Evolutionary conservation across 768 basidiomycete species (phyloP).

Genomic region (Auricularia sp.): DNA sequence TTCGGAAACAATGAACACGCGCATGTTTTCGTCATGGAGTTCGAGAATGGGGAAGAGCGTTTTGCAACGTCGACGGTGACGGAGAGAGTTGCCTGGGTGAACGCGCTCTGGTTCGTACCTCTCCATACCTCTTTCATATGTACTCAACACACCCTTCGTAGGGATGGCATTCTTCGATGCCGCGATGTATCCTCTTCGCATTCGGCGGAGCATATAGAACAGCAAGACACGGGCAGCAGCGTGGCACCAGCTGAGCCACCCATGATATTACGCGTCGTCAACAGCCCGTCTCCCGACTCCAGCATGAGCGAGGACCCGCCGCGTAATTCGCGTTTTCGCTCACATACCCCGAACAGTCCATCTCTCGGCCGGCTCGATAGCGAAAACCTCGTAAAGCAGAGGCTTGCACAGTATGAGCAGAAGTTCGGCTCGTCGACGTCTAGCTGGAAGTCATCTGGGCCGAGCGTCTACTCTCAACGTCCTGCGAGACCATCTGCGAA

Average conservation of each 20-base stretch:
- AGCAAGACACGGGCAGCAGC: background rate
- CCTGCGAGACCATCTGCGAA: background rate
- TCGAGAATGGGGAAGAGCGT: background rate
- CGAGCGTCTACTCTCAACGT: background rate
- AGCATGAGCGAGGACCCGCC: background rate
- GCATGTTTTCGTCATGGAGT: background rate
- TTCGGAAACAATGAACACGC: background rate
- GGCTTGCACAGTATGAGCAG: background rate
- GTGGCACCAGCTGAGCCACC: background rate
- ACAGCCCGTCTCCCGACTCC: background rate
- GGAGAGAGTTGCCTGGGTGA: background rate
- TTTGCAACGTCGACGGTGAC: background rate
- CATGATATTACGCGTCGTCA: background rate
- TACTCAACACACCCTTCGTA: background rate
- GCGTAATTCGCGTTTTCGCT: background rate
- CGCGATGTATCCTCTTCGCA: background rate
- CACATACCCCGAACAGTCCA: background rate
- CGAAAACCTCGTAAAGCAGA: background rate
- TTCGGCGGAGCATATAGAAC: background rate
- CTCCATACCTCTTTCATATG: background rate
- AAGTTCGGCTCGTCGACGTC: background rate
- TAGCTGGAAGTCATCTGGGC: background rate
- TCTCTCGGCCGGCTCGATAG: background rate
- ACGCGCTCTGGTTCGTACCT: background rate
- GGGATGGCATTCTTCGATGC: background rate